Evolutionary conservation across 371 early-diverging fungal species (phyloP), one percentile per base, ranked within the genome.

Genomic region (Neoconidiobolus thromboides): DNA sequence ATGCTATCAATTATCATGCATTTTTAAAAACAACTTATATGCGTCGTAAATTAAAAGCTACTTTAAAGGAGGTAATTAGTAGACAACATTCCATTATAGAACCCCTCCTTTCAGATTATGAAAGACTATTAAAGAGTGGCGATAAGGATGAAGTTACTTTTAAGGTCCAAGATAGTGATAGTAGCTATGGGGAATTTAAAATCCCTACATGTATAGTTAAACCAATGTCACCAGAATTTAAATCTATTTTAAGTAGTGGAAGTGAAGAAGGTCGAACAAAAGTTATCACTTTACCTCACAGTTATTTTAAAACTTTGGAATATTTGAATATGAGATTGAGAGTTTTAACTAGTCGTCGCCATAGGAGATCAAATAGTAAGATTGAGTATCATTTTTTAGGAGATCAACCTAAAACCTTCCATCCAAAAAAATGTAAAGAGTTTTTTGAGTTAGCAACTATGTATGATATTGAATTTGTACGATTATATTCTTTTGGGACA

Each of bases 1-100:
- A 55, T 41, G 55, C 55, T 40, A 55, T 55, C 55, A 55, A 55
- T 40, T 55, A 38, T 14, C 55, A 55, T 14, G 55, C 55, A 5
- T 55, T 55, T 40, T 41, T 55, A 12, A 55, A 55, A 14, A 55
- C 55, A 4, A 55, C 55, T 12, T 40, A 15, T 26, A 7, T 55
- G 37, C 7, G 55, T 12, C 26, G 55, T 5, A 3, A 14, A 10
- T 37, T 55, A 41, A 55, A 55, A 14, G 26, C 12, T 26, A 12
- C 40, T 12, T 12, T 55, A 41, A 55, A 55, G 42, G 55, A 55
- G 12, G 40, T 12, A 12, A 38, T 55, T 12, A 41, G 38, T 14
- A 12, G 12, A 5, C 55, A 55, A 41, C 15, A 12, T 40, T 12
- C 38, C 37, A 55, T 55, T 12, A 15, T 55, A 5, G 40, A 26